Evolutionary conservation across 2,329 filamentous ascomycete species (phyloP).

Genomic region (Epichloe aotearoae): DNA sequence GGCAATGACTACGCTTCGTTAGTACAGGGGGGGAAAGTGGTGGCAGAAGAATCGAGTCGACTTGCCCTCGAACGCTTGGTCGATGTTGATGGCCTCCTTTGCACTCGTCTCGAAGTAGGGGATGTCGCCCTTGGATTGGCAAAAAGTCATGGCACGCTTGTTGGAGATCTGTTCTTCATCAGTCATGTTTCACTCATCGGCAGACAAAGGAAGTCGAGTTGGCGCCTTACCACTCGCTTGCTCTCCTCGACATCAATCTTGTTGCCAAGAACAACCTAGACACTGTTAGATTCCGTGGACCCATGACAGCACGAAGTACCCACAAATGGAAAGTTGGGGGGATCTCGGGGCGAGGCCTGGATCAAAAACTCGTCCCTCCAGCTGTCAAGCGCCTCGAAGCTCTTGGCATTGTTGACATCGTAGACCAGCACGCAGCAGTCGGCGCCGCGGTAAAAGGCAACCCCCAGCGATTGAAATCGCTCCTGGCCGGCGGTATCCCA

Average conservation of each 20-base stretch:
- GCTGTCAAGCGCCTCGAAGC: constrained; percentile 94
- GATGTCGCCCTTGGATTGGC: constrained; percentile 92
- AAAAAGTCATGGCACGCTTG: constrained; percentile 94
- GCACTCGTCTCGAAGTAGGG: constrained; percentile 99
- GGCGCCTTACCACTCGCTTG: constrained; percentile 64
- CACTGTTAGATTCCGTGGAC: constrained; percentile 9
- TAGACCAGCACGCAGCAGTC: constrained; percentile 97
- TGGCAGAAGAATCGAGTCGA: neutral
- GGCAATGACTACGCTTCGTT: constrained; percentile 60
- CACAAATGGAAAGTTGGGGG: constrained; percentile 98
- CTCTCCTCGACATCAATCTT: constrained; percentile 98
- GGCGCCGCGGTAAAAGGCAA: constrained; percentile 93
- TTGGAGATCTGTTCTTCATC: constrained; percentile 56
- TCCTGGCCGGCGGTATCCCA: constrained; percentile 98
- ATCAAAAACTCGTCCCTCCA: constrained; percentile 98
- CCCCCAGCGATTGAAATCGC: constrained; percentile 90
- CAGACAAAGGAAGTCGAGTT: neutral
- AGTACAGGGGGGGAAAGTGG: neutral
- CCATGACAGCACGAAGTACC: constrained; percentile 20
- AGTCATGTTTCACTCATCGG: neutral
- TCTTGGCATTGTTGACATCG: constrained; percentile 98
- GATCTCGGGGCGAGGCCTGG: constrained; percentile 90
- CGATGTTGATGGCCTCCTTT: constrained; percentile 97
- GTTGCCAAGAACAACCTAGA: constrained; percentile 84
- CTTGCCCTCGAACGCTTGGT: constrained; percentile 60